Conservation (phyloP, 2,329 filamentous ascomycete genomes). For the Aureobasidium zeae region DNA sequence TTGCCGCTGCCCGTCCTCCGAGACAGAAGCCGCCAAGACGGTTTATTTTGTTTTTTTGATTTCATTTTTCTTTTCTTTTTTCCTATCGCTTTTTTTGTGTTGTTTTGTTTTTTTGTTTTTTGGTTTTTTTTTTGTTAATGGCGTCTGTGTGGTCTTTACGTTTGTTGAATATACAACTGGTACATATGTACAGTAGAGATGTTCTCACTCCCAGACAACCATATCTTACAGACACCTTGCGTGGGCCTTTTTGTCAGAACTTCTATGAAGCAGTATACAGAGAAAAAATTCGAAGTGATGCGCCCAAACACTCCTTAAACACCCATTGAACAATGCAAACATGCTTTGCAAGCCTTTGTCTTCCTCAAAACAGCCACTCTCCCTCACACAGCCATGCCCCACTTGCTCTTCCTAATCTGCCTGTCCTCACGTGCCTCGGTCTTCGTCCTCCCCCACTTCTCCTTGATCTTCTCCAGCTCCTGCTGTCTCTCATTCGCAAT, state of each 20-base stretch:
- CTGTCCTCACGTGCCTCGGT: slow-evolving; percentile 53
- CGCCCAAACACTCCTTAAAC: no score
- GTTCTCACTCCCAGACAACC: no score
- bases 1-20: slow-evolving; percentile 9
- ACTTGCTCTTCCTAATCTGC: slow-evolving; percentile 49
- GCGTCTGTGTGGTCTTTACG: no score
- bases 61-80: not conserved
- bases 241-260: no score
- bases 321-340: slow-evolving; percentile 15
- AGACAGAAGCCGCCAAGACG: no score
- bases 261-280: no score
- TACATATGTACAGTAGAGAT: no score
- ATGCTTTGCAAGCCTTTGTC: slow-evolving; percentile 11
- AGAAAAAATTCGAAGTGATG: not conserved
- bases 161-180: no score
- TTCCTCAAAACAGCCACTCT: not conserved
- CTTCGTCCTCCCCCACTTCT: slow-evolving; percentile 51
- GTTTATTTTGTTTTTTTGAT: not conserved
- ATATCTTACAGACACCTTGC: slow-evolving; percentile 13
- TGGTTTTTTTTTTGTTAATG: no score
- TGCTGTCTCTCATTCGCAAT: slow-evolving; percentile 34
- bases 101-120: no score
- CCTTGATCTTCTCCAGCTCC: slow-evolving; percentile 46
- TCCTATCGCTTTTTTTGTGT: no score
- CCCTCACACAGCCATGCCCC: slow-evolving; percentile 34